Evolutionary conservation across 1,284 basidiomycete genomes (phyloP).

Genomic region (Amylostereum areolatum): DNA sequence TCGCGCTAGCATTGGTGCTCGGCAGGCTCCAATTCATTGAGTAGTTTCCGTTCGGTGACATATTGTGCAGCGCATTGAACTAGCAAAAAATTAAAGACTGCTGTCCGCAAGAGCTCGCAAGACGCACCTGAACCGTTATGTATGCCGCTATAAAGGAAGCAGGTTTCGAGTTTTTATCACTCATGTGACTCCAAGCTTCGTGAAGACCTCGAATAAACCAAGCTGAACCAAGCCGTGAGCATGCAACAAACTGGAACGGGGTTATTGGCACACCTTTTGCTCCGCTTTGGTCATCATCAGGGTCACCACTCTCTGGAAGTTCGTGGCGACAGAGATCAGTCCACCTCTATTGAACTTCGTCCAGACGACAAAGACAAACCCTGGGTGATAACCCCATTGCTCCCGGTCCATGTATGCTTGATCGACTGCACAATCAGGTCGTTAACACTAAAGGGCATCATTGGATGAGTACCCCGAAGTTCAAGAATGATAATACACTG

Average conservation of each 20-base stretch:
- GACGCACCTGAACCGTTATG: not conserved
- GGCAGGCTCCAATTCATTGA: no score
- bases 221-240: not conserved
- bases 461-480: not conserved
- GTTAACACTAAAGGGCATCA: not conserved
- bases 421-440: not conserved
- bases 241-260: not conserved
- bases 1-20: no score
- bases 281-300: not conserved
- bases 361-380: not conserved
- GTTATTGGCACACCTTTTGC: no score
- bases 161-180: not conserved
- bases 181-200: no score
- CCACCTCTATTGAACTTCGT: not conserved
- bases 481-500: not conserved
- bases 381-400: not conserved
- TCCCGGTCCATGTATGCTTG: not conserved
- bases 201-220: no score
- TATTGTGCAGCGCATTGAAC: no score
- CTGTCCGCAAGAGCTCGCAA: no score
- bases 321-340: not conserved
- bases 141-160: not conserved
- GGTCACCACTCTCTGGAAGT: no score
- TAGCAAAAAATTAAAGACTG: no score
- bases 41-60: no score